Evolutionary conservation across 192 early-diverging fungal genomes (phyloP).

Genomic region (Haplosporangium gracile): DNA sequence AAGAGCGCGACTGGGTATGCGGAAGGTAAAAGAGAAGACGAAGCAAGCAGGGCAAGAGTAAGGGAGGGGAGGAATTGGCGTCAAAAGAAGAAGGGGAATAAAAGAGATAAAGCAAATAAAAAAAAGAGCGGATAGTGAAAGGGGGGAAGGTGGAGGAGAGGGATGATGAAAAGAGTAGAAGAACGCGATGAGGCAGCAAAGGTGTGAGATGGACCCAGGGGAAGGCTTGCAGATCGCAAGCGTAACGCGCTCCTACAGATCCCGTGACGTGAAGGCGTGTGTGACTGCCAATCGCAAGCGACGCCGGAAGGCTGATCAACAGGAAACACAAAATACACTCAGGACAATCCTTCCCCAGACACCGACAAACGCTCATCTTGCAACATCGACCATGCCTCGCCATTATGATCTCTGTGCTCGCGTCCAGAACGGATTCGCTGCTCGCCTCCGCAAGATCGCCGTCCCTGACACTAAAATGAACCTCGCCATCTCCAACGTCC

Average conservation of each 20-base stretch:
- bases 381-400: constrained; percentile 71
- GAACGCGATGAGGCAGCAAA: background rate
- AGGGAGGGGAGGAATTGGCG: background rate
- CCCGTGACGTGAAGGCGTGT: background rate
- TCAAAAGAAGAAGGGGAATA: background rate
- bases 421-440: constrained; percentile 92
- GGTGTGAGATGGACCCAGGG: constrained; percentile 1
- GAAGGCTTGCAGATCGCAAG: too few species aligned
- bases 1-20: background rate
- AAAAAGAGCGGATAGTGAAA: background rate
- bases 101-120: background rate
- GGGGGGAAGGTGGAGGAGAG: background rate
- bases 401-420: constrained; percentile 89
- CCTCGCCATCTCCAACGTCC: constrained; percentile 84
- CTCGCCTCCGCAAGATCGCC: constrained; percentile 83
- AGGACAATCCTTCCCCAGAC: background rate
- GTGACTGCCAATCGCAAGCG: background rate
- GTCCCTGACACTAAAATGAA: constrained; percentile 93
- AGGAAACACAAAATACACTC: background rate
- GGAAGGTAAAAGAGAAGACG: background rate
- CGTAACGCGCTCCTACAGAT: background rate
- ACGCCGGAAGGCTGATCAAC: constrained; percentile 1
- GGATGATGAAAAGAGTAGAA: background rate
- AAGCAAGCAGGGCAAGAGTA: background rate
- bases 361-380: background rate